Evolutionary conservation across 768 basidiomycete species (phyloP).

Genomic region (Termitomyces sp.): DNA sequence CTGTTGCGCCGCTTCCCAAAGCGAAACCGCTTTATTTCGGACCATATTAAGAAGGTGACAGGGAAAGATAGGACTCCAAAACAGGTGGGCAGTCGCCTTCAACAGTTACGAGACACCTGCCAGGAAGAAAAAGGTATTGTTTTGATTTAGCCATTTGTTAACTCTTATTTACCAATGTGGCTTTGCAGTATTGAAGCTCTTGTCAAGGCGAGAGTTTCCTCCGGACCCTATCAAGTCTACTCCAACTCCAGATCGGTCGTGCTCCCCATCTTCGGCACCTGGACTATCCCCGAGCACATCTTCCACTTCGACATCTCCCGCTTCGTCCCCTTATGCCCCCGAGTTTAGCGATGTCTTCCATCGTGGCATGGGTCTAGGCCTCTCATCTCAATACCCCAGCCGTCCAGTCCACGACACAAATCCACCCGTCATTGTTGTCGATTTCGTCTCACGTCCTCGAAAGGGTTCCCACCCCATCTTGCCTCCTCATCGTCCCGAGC

Average conservation of each 20-base stretch:
- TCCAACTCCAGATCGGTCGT: slow-evolving; percentile 1
- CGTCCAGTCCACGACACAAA: background rate
- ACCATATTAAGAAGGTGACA: slow-evolving; percentile 52
- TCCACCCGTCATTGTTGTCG: slow-evolving; percentile 7
- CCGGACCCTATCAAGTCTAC: slow-evolving; percentile 3
- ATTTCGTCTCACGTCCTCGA: slow-evolving; percentile 7
- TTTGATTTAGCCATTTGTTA: background rate
- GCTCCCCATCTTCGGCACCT: slow-evolving; percentile 7
- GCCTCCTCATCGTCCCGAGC: slow-evolving; percentile 1
- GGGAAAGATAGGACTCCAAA: slow-evolving; percentile 56
- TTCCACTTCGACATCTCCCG: slow-evolving; percentile 10
- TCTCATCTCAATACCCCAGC: slow-evolving; percentile 1
- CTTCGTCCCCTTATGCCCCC: slow-evolving; percentile 7
- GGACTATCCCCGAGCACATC: slow-evolving; percentile 4
- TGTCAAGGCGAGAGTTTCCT: slow-evolving; percentile 17
- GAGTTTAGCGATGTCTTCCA: slow-evolving; percentile 7
- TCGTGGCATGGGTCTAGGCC: background rate
- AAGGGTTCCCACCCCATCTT: background rate
- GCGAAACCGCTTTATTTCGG: slow-evolving; percentile 62
- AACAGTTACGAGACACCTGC: slow-evolving; percentile 61
- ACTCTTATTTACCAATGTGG: background rate
- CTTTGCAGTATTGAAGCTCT: slow-evolving; percentile 17
- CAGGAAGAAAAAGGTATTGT: slow-evolving; percentile 50
- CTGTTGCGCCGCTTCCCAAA: slow-evolving; percentile 57
- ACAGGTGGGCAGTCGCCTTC: slow-evolving; percentile 66